Evolutionary conservation across 1,284 basidiomycete genomes (phyloP).

Genomic region (Cryptococcus floricola): DNA sequence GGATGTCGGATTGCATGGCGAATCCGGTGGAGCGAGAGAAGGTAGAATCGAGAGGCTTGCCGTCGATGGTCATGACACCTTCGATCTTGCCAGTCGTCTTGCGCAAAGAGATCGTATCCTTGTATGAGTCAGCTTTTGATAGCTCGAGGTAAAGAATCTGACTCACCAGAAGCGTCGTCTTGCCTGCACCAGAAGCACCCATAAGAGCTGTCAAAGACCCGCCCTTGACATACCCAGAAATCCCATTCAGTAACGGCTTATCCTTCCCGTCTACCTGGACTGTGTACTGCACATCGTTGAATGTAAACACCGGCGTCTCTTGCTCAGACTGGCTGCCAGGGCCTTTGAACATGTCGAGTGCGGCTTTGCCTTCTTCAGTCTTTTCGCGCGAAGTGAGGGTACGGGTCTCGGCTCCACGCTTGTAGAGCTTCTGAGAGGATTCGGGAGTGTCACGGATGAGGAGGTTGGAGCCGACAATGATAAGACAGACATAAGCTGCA

Average conservation of each 20-base stretch:
- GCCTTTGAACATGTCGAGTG: background rate
- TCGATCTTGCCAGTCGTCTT: background rate
- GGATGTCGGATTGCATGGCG: conserved; percentile 74
- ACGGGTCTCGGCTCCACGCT: background rate
- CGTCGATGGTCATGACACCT: background rate
- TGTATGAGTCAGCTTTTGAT: conserved; percentile 5
- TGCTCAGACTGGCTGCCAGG: background rate
- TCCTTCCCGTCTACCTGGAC: background rate
- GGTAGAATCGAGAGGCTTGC: background rate
- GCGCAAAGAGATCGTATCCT: background rate
- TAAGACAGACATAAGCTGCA: too few relatives aligned
- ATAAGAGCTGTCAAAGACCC: conserved; percentile 66
- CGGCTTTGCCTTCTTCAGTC: background rate
- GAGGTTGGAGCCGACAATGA: too few relatives aligned
- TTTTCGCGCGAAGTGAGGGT: background rate
- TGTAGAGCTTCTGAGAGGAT: background rate
- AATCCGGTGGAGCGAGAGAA: conserved; percentile 54
- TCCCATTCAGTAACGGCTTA: too few relatives aligned
- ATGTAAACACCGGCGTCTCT: background rate
- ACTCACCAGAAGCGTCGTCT: conserved; percentile 74
- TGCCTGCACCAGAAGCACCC: conserved; percentile 64
- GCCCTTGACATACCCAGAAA: conserved; percentile 67
- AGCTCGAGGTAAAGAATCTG: conserved; percentile 54
- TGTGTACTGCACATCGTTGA: background rate
- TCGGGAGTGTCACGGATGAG: too few relatives aligned